Percentiles rank a stretch among this genome's conserved stretches.
These are phyloP conservation scores for Kwoniella europaea DNA, from an alignment of 768 basidiomycete species.

Conservation along the genomic window DNA sequence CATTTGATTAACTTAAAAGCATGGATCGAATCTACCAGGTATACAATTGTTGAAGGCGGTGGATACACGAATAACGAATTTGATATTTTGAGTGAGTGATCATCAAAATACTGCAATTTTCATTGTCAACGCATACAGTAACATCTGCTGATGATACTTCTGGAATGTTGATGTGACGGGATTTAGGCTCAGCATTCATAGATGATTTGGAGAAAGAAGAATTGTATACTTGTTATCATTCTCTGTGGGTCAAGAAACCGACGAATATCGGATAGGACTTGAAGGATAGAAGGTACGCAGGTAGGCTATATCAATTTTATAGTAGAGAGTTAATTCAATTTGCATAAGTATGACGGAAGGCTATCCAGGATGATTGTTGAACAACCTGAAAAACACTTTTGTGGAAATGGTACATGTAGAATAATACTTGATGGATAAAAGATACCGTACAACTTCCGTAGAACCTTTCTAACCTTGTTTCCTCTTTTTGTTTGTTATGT, in stretches of 20 bases:
- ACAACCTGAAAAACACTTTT: no score
- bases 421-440: not conserved
- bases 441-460: not conserved
- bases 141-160: no score
- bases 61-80: constrained; percentile 7
- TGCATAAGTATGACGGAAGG: no score
- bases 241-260: constrained; percentile 1
- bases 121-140: no score
- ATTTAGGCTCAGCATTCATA: constrained; percentile 2
- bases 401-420: not conserved
- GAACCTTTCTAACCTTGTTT: no score
- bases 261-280: not conserved
- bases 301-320: not conserved
- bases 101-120: not conserved
- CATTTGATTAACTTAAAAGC: constrained; percentile 9
- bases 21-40: constrained; percentile 5
- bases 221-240: constrained; percentile 15
- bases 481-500: no score
- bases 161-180: no score
- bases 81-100: constrained; percentile 5
- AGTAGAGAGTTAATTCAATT: no score
- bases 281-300: not conserved
- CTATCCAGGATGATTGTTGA: no score
- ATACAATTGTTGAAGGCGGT: not conserved
- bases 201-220: not conserved